Conservation (phyloP, 176 grass and related monocot species). For the Oryza australiensis region DNA sequence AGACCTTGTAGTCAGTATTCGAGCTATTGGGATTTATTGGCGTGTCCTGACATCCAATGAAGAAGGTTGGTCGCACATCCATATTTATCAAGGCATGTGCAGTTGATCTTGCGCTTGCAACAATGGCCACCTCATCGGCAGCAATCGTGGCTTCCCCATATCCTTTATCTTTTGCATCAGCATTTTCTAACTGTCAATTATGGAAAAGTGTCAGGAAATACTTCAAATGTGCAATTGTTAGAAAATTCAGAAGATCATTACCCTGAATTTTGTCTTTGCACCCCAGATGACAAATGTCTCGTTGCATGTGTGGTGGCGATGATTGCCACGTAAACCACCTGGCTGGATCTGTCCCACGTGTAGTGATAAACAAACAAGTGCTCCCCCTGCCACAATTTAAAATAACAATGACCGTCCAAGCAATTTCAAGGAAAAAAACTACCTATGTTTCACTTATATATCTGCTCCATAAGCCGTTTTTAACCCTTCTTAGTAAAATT, state of each 20-base stretch:
- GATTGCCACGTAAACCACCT: constrained; percentile 87
- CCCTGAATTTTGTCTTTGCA: constrained; percentile 92
- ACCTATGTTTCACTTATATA: background rate
- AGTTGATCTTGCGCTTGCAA: constrained; percentile 69
- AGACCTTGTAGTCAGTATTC: constrained; percentile 83
- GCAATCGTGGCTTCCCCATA: constrained; percentile 77
- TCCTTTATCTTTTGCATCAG: constrained; percentile 72
- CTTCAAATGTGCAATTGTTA: background rate
- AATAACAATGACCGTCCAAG: background rate
- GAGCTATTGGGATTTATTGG: constrained; percentile 71
- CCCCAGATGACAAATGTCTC: constrained; percentile 97
- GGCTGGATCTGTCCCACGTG: constrained; percentile 85
- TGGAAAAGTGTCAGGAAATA: constrained; percentile 12
- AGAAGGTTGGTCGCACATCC: constrained; percentile 71
- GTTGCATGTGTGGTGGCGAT: constrained; percentile 88
- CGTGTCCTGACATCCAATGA: constrained; percentile 85
- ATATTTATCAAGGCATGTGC: constrained; percentile 94
- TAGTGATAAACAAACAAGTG: constrained; percentile 63
- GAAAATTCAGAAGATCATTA: constrained; percentile 16
- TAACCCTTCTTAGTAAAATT: background rate
- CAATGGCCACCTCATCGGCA: constrained; percentile 70
- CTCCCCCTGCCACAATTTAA: constrained; percentile 51
- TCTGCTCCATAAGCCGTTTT: background rate
- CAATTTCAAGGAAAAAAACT: background rate
- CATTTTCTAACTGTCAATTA: constrained; percentile 71